Conservation (phyloP, 371 early-diverging fungal genomes). For the Parasitella parasitica region DNA sequence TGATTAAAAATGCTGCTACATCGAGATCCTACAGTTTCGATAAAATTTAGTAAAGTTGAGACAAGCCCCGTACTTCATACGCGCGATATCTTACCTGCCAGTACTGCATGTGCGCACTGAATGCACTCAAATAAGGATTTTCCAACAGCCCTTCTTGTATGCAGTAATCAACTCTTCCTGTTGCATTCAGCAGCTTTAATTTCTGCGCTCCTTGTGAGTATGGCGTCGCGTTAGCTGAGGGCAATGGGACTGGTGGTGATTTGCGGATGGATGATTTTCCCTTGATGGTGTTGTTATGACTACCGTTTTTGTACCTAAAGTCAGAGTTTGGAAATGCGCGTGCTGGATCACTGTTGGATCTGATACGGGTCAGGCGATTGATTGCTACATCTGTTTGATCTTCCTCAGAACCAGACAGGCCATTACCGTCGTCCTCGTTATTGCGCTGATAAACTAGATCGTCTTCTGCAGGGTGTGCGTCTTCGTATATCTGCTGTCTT, state of each 20-base stretch:
- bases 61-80: too few relatives aligned
- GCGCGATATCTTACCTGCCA: slow-evolving; percentile 65
- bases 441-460: slow-evolving; percentile 16
- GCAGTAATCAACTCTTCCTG: slow-evolving; percentile 76
- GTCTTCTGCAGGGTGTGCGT: slow-evolving; percentile 25
- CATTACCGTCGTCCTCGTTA: slow-evolving; percentile 16
- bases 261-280: slow-evolving; percentile 13
- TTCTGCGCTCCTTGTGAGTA: slow-evolving; percentile 46
- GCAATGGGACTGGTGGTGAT: slow-evolving; percentile 28
- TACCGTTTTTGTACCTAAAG: slow-evolving; percentile 6
- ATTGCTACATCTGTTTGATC: slow-evolving; percentile 8
- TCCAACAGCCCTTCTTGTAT: slow-evolving; percentile 80
- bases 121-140: slow-evolving; percentile 74
- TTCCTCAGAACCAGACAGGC: background rate
- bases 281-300: background rate
- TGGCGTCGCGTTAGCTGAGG: slow-evolving; percentile 11
- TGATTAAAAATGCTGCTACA: slow-evolving; percentile 61
- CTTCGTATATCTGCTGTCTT: slow-evolving; percentile 43
- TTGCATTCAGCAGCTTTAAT: slow-evolving; percentile 61
- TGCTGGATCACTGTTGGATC: slow-evolving; percentile 39
- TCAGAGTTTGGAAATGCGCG: slow-evolving; percentile 2
- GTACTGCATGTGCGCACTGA: slow-evolving; percentile 78
- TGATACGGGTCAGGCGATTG: slow-evolving; percentile 21
- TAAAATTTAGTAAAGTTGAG: too few relatives aligned
- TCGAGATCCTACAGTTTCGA: slow-evolving; percentile 51